phyloP scores from a whole-genome alignment of 1,284 basidiomycete species.

The Moesziomyces parantarcticus region DNA sequence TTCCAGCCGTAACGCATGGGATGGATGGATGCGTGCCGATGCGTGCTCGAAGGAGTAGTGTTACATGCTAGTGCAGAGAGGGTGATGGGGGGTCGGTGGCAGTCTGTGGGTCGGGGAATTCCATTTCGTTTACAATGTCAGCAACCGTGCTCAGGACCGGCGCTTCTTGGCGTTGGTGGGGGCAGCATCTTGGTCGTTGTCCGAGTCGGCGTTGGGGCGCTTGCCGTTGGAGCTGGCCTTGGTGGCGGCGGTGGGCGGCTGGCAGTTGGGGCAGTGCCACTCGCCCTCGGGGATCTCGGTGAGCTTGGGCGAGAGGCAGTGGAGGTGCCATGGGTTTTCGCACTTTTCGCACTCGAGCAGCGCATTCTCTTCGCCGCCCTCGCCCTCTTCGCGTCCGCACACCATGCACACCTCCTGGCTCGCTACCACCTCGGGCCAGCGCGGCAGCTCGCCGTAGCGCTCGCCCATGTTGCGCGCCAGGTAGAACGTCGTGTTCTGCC shows the following conservation, averaged over 20 bases:
- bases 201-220: conserved; percentile 11
- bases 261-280: conserved; percentile 59
- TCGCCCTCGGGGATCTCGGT: conserved; percentile 79
- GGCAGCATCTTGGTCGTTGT: conserved; percentile 15
- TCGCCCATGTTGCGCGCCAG: conserved; percentile 75
- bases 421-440: conserved; percentile 71
- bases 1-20: not conserved
- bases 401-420: conserved; percentile 78
- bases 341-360: conserved; percentile 74
- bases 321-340: conserved; percentile 86
- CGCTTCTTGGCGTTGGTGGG: conserved; percentile 26
- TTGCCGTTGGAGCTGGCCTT: conserved; percentile 11
- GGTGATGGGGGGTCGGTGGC: too few relatives aligned
- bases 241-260: conserved; percentile 11
- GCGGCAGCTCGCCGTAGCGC: conserved; percentile 58
- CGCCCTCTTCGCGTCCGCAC: conserved; percentile 77
- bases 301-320: conserved; percentile 83
- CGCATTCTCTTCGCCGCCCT: conserved; percentile 45
- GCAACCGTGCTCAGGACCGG: not conserved
- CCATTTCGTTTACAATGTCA: conserved; percentile 7
- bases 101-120: not conserved
- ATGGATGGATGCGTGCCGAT: not conserved
- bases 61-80: conserved; percentile 7
- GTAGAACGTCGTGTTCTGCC: conserved; percentile 84
- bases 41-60: conserved; percentile 6